Evolutionary conservation across 2,329 filamentous ascomycete genomes (phyloP).

Genomic region (Emericellopsis atlantica): DNA sequence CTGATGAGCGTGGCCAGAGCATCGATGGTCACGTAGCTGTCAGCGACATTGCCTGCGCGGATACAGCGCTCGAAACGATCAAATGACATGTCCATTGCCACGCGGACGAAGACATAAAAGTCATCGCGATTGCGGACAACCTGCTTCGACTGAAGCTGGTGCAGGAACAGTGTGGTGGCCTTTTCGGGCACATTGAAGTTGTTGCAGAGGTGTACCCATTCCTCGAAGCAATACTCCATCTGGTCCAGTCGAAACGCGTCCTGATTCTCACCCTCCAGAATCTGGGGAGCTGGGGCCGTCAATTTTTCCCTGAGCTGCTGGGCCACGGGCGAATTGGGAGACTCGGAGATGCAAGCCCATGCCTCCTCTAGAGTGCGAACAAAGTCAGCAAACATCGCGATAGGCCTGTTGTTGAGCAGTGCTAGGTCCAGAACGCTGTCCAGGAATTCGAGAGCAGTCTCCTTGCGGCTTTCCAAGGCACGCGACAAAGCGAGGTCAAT

Average conservation of each 20-base stretch:
- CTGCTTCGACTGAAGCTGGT: constrained; percentile 65
- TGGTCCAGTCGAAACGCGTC: constrained; percentile 56
- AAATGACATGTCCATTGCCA: constrained; percentile 69
- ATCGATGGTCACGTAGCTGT: constrained; percentile 55
- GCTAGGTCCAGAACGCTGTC: constrained; percentile 67
- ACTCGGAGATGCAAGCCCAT: constrained; percentile 68
- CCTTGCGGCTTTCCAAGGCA: constrained; percentile 58
- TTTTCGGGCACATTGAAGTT: constrained; percentile 66
- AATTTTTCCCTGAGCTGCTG: constrained; percentile 60
- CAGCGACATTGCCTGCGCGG: constrained; percentile 44
- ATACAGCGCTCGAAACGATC: constrained; percentile 63
- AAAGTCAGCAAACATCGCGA: constrained; percentile 76
- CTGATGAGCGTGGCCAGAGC: constrained; percentile 72
- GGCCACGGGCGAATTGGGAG: constrained; percentile 50
- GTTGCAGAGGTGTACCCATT: constrained; percentile 79
- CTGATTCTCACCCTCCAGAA: constrained; percentile 29
- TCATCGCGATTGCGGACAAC: constrained; percentile 66
- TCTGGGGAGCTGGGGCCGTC: constrained; percentile 24
- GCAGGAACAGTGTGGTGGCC: constrained; percentile 62
- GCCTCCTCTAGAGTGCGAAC: constrained; percentile 70
- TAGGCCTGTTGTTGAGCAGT: constrained; percentile 64
- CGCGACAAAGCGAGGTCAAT: constrained; percentile 64
- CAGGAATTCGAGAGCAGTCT: constrained; percentile 66
- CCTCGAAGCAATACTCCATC: constrained; percentile 88
- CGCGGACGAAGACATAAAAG: constrained; percentile 65